Evolutionary conservation across 140 eudicot species (phyloP), one percentile per base, ranked within the genome.

Genomic region (Ambrosia hybrid): DNA sequence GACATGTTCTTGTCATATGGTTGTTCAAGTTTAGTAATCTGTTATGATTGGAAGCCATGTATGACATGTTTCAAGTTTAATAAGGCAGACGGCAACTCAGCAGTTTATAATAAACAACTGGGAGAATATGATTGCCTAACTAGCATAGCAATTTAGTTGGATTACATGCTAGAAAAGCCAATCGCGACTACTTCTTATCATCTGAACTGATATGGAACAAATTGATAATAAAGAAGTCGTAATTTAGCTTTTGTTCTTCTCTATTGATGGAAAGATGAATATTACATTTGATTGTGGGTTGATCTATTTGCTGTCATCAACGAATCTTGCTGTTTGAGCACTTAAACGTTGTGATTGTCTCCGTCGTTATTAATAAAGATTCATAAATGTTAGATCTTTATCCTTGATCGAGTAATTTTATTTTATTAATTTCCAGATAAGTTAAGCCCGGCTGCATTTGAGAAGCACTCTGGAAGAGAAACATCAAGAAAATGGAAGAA

Each of bases 381-480:
- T 60, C 21, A 12, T 37, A 9, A 63, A 51, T 49, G 3, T 48
- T 2, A 0, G n/a, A 8, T 8, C 5, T 46, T 15, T 33, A 39
- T 14, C 16, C 2, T 51, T 45, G 17, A 43, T 56, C 52, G 4
- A 5, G 4, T 52, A 6, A 2, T 4, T 4, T 4, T 66, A 8
- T 48, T 9, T 21, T 67, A 8, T 75, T 57, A 7, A 21, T 78
- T 30, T 68, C 59, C 71, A 88, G 95, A 83, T 68, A 88, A 88
- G 68, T 77, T 88, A 65, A 85, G 89, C 30, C 95, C 91, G 2
- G 89, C 95, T 73, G 95, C 95, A 61, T 88, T 88, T 79, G 95
- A 85, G 83, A 88, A 88, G 84, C 95, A 88, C 81, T 88, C 95
- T 2, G 95, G 85, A 61, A 83, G 91, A 81, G 95, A 88, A 81